Conservation (phyloP, 257 asterid genomes). For the Lycium barbarum region DNA sequence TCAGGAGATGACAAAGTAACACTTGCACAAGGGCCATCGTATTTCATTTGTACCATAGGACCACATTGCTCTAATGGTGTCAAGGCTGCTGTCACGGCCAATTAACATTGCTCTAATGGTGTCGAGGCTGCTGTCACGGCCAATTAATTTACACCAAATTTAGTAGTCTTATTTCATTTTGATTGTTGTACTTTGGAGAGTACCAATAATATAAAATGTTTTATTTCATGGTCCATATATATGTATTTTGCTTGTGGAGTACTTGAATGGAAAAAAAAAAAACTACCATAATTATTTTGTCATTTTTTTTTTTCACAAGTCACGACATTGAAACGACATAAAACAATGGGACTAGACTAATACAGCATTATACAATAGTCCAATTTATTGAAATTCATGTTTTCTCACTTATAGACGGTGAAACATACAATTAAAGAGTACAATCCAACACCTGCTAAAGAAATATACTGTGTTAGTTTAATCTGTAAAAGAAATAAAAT, state of each 20-base stretch:
- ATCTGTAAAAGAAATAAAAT: too few relatives aligned
- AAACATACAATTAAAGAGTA: too few relatives aligned
- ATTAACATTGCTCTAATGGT: too few relatives aligned
- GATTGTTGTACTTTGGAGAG: background rate
- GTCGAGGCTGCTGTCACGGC: background rate
- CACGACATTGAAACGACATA: too few relatives aligned
- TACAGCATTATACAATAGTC: too few relatives aligned
- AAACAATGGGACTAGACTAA: too few relatives aligned
- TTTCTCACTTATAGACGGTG: too few relatives aligned
- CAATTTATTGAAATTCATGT: too few relatives aligned
- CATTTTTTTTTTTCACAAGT: too few relatives aligned
- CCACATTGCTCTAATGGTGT: background rate
- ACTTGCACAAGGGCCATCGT: background rate
- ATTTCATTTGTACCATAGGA: background rate
- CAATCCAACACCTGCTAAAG: too few relatives aligned
- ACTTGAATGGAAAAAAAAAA: background rate
- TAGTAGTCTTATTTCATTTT: background rate
- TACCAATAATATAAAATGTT: background rate
- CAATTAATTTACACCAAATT: background rate
- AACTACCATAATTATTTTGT: background rate
- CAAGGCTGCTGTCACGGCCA: background rate
- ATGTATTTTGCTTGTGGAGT: background rate
- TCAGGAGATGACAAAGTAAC: conserved; percentile 18
- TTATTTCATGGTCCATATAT: background rate
- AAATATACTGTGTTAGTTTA: too few relatives aligned